These are phyloP conservation scores for Leccinum holopus DNA, from an alignment of 1,284 basidiomycete species.

Conservation along the genomic window DNA sequence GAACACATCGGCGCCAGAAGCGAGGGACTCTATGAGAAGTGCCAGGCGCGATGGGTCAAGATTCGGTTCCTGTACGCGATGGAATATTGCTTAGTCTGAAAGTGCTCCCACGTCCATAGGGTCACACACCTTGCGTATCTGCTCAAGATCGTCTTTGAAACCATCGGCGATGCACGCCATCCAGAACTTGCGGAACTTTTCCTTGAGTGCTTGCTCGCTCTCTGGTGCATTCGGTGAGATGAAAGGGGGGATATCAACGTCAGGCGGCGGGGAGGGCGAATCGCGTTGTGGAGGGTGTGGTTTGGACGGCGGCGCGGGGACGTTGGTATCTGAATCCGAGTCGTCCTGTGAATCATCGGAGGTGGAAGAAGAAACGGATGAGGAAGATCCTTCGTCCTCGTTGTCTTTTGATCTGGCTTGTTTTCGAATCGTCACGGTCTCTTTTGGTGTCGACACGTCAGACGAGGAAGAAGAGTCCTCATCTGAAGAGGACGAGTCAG, in stretches of 20 bases:
- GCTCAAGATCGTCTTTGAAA: constrained; percentile 74
- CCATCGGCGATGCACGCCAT: constrained; percentile 76
- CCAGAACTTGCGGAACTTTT: constrained; percentile 75
- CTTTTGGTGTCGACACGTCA: constrained; percentile 8
- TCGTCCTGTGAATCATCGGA: constrained; percentile 12
- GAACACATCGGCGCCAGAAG: constrained; percentile 72
- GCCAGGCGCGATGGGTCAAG: constrained; percentile 62
- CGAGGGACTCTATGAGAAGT: constrained; percentile 74
- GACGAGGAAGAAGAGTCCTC: constrained; percentile 33
- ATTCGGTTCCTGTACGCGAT: constrained; percentile 59
- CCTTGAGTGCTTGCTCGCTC: constrained; percentile 55
- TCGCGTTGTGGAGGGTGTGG: constrained; percentile 18
- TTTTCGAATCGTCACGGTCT: constrained; percentile 4
- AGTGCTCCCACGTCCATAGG: not conserved
- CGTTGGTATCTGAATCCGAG: constrained; percentile 15
- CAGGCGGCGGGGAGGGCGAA: constrained; percentile 50
- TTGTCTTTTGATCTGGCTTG: constrained; percentile 1
- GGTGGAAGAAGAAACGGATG: constrained; percentile 22
- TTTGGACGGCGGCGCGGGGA: constrained; percentile 8
- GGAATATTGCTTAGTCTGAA: not conserved
- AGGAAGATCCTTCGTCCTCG: constrained; percentile 11
- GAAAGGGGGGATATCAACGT: constrained; percentile 50
- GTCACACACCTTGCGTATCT: constrained; percentile 61
- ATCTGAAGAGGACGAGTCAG: constrained; percentile 45
- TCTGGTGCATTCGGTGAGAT: constrained; percentile 39